Conservation (phyloP, 768 basidiomycete genomes). For the Auriscalpium microsporum region DNA sequence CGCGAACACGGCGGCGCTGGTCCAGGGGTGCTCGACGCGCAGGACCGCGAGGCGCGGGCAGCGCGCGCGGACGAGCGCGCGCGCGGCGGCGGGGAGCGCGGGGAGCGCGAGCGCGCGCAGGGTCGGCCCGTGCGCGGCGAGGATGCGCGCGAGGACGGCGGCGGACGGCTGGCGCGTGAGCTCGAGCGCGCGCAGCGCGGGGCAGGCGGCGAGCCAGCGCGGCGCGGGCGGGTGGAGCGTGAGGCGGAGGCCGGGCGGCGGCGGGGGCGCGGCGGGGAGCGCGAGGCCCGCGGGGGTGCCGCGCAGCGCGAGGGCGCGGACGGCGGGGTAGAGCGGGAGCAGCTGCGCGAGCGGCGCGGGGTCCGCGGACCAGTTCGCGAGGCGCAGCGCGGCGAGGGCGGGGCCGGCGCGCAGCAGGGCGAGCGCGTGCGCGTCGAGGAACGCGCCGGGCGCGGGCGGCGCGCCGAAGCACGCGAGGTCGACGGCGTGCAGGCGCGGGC, state of each 20-base stretch:
- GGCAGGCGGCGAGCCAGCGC: slow-evolving; percentile 47
- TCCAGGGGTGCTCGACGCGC: slow-evolving; percentile 45
- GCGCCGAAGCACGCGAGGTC: slow-evolving; percentile 53
- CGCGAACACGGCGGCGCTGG: slow-evolving; percentile 37
- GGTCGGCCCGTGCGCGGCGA: slow-evolving; percentile 37
- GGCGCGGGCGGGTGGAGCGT: slow-evolving; percentile 46
- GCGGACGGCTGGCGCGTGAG: slow-evolving; percentile 52
- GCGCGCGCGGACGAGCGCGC: slow-evolving; percentile 35
- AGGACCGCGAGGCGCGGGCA: slow-evolving; percentile 47
- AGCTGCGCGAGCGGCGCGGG: slow-evolving; percentile 48
- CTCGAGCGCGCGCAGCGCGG: slow-evolving; percentile 41
- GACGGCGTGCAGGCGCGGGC: slow-evolving; percentile 51
- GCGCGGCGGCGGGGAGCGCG: slow-evolving; percentile 40
- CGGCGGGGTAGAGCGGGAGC: slow-evolving; percentile 52
- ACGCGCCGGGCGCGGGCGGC: slow-evolving; percentile 24
- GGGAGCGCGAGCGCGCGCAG: slow-evolving; percentile 54
- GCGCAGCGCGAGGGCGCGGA: slow-evolving; percentile 47
- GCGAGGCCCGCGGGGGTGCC: slow-evolving; percentile 50
- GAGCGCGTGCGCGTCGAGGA: slow-evolving; percentile 33
- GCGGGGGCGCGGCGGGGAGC: slow-evolving; percentile 23
- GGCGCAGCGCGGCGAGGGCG: slow-evolving; percentile 37
- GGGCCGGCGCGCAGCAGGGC: slow-evolving; percentile 48
- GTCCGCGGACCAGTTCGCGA: slow-evolving; percentile 69
- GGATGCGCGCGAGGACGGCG: slow-evolving; percentile 47
- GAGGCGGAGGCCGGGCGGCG: slow-evolving; percentile 32